Evolutionary conservation across 108 stramenopile species (phyloP).

Genomic region (Parmales sp.): DNA sequence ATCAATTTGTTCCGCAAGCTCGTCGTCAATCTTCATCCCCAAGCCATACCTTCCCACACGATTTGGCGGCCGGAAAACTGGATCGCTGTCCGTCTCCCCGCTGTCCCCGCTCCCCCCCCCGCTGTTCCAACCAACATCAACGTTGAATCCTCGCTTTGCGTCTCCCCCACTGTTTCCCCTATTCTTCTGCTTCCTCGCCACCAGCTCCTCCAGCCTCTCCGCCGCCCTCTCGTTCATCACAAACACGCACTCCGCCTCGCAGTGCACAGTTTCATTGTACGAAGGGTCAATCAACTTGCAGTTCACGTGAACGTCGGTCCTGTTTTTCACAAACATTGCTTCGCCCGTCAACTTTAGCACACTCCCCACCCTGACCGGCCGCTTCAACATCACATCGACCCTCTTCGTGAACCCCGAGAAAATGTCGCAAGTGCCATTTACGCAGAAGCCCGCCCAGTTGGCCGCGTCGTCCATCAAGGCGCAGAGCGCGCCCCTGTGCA

Average conservation of each 20-base stretch:
- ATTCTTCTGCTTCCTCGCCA: not conserved
- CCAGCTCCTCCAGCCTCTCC: not conserved
- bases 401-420: not conserved
- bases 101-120: not conserved
- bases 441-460: not conserved
- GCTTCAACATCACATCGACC: not conserved
- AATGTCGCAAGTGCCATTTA: not conserved
- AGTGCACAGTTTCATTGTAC: not conserved
- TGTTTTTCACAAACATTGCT: not conserved
- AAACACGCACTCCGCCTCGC: not conserved
- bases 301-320: not conserved
- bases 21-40: not conserved
- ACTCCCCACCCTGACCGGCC: not conserved
- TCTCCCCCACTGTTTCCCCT: not conserved
- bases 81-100: not conserved
- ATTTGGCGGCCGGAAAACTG: not conserved
- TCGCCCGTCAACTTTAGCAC: not conserved
- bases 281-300: not conserved
- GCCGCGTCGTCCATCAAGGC: constrained; percentile 9
- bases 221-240: constrained; percentile 1
- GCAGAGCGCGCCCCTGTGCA: not conserved
- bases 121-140: not conserved
- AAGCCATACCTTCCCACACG: not conserved
- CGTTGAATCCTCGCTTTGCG: not conserved
- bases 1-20: not conserved